These are phyloP conservation scores for Bolboschoenoplectus hybrid DNA, from an alignment of 202 grass and related monocot genomes.

Conservation along the genomic window DNA sequence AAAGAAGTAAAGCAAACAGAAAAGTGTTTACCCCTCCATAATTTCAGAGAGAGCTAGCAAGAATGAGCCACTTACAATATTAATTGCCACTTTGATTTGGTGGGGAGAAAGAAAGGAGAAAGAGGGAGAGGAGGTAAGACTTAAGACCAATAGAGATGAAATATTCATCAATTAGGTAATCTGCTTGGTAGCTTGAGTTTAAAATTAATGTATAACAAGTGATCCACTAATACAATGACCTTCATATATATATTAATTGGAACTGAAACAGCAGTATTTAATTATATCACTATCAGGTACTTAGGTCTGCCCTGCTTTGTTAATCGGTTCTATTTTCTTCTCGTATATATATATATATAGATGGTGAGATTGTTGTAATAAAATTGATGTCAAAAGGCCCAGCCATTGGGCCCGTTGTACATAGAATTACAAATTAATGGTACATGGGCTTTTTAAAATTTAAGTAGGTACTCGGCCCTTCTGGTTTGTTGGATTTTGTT, in stretches of 20 bases:
- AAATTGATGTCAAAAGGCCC: neutral
- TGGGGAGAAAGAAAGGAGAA: neutral
- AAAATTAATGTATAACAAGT: neutral
- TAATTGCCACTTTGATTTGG: neutral
- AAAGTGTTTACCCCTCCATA: slow-evolving; percentile 24
- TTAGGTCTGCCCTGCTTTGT: neutral
- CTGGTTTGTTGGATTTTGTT: neutral
- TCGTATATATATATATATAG: too few relatives aligned
- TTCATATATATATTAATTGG: neutral
- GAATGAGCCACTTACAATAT: neutral
- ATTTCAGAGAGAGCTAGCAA: neutral
- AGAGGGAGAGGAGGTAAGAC: neutral
- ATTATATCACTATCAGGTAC: slow-evolving; percentile 3
- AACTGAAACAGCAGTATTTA: neutral
- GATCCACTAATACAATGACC: neutral
- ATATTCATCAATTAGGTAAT: slow-evolving; percentile 27
- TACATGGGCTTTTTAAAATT: neutral
- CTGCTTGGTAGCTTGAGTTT: neutral
- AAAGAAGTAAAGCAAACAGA: neutral
- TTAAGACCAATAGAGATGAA: neutral
- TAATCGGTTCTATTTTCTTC: neutral
- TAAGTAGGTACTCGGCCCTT: neutral
- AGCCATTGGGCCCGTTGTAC: neutral
- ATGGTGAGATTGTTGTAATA: too few relatives aligned
- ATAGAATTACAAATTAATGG: neutral